phyloP scores from a whole-genome alignment of 768 basidiomycete genomes.

The Tylopilus intermedius region DNA sequence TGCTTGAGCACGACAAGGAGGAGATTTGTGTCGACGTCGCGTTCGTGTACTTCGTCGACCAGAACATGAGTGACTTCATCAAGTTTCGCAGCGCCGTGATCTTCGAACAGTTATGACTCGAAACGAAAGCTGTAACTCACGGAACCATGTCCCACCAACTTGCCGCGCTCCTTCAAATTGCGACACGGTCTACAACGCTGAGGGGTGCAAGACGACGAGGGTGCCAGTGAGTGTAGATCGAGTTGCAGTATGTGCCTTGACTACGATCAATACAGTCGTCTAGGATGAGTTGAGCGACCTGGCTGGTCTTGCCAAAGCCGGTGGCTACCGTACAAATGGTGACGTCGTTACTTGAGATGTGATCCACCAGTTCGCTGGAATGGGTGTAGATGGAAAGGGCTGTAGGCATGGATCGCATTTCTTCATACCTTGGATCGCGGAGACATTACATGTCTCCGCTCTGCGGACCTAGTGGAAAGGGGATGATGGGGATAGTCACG shows the following conservation, averaged over 20 bases:
- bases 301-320: too few species aligned
- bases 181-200: conserved; percentile 85
- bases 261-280: too few species aligned
- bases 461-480: conserved; percentile 51
- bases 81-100: too few species aligned
- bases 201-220: conserved; percentile 89
- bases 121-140: conserved; percentile 9
- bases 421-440: conserved; percentile 50
- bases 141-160: conserved; percentile 55
- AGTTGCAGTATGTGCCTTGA: too few species aligned
- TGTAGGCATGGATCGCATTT: conserved; percentile 62
- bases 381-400: conserved; percentile 73
- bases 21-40: conserved; percentile 40
- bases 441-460: conserved; percentile 58
- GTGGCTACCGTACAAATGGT: conserved; percentile 87
- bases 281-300: too few species aligned
- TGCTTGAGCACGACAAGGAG: too few species aligned
- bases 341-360: conserved; percentile 33
- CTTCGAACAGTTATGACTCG: too few species aligned
- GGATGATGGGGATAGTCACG: conserved; percentile 28
- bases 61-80: conserved; percentile 39
- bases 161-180: conserved; percentile 70
- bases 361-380: conserved; percentile 55
- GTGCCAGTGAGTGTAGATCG: too few species aligned
- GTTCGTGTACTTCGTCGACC: conserved; percentile 88